Evolutionary conservation across 208 protist genomes (phyloP).

Genomic region (Crithidia expoeki): DNA sequence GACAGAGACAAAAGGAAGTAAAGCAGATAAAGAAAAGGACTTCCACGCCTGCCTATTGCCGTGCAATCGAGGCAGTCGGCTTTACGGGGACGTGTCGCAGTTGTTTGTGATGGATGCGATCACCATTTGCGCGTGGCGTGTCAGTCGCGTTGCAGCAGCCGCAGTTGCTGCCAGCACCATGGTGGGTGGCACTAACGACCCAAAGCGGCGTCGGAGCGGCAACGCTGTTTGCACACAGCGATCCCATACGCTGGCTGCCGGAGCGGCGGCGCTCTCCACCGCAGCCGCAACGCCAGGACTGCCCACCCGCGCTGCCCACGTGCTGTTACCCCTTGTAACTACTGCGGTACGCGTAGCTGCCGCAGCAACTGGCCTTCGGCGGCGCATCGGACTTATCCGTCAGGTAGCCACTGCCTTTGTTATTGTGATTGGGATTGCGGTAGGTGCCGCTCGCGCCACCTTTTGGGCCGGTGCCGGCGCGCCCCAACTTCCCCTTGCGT

Average conservation of each 20-base stretch:
- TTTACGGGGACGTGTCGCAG: conserved; percentile 7
- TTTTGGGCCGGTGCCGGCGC: neutral
- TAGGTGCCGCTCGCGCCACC: conserved; percentile 17
- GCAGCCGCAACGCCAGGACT: conserved; percentile 11
- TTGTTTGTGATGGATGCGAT: neutral
- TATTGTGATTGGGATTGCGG: neutral
- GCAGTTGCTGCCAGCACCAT: conserved; percentile 1
- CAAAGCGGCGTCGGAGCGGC: conserved; percentile 11
- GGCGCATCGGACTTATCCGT: conserved; percentile 5
- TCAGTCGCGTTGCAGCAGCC: conserved; percentile 6
- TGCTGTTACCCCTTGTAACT: conserved; percentile 1
- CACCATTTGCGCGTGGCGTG: neutral
- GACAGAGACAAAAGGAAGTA: neutral
- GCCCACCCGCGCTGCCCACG: neutral
- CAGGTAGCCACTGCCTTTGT: conserved; percentile 12
- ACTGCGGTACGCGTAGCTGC: conserved; percentile 20
- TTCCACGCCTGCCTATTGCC: neutral
- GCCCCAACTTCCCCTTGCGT: conserved; percentile 19
- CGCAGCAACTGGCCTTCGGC: conserved; percentile 12
- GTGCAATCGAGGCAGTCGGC: neutral
- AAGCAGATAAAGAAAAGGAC: neutral
- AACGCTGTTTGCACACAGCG: conserved; percentile 4
- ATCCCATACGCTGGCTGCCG: conserved; percentile 7
- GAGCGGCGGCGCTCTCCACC: conserved; percentile 23
- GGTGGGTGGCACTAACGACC: conserved; percentile 9